Base-by-base conservation (phyloP, 2,329 filamentous ascomycete species). In the Teratosphaeria zuluensis region DNA sequence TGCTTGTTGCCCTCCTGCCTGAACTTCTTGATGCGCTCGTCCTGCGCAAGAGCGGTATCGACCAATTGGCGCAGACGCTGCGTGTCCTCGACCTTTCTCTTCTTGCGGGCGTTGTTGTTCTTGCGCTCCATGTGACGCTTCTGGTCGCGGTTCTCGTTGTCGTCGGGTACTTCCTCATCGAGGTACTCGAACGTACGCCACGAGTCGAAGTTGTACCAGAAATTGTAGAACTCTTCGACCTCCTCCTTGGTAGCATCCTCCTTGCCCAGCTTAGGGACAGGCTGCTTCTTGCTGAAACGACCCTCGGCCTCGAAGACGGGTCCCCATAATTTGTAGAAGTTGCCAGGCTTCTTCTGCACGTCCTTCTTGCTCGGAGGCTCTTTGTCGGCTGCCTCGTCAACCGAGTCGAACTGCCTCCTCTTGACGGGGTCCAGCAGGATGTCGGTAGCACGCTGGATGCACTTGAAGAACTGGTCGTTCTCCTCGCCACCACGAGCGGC, bases 391-490 rank as follows among this genome's bases (percentile, higher is more conserved):
- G 84, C 86, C 77, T 96, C 92, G 71, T 99, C 94, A 62, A 97
- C 92, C 2, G 90, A 96, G 77, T 99, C 94, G 78, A 88, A 99
- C 78, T 99, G 94, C 60, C 92, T 87, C 62, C 94, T 89, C 80
- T 90, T 95, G 74, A 86, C 81, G 56, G 94, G 94, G 79, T 99
- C 94, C 58, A 90, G 84, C 19, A 99, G 88, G 56, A 97, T 83
- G 71, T 99, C 94, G 69, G 88, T 92, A 59, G 94, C 94, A 77
- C 96, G 96, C 75, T 99, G 95, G 75, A 99, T 99, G 77, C 95
- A 99, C 84, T 99, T 99, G 88, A 99, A 99, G 82, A 99, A 99
- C 75, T 89, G 90, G 76, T 99, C 94, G 76, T 96, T 92, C 70
- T 97, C 92, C 67, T 84, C 83, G 69, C 84, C 83, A 62, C 94